Base-by-base conservation (phyloP, 2,329 filamentous ascomycete genomes). In the Ophiobolus disseminans region DNA sequence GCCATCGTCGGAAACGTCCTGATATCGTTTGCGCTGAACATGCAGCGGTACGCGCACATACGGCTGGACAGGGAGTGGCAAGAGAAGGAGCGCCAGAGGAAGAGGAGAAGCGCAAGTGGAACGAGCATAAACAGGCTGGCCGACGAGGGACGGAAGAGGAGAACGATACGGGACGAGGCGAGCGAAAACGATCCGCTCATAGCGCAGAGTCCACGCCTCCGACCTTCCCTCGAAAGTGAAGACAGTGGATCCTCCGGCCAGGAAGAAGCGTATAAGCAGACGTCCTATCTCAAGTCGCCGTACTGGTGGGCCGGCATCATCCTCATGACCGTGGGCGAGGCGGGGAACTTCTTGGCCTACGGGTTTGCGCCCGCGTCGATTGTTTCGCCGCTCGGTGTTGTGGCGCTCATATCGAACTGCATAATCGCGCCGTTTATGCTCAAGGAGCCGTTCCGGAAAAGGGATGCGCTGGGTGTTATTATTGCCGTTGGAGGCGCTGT, bases 361-460 rank as follows among this genome's bases (percentile, higher is more conserved):
- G 94, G 94, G 19, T 99, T 99, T 71, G 94, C 94, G 22, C 94
- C 94, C 3, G 94, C 94, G 6, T 97, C 94, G 11, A 97, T 99
- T 63, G 94, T 99, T 32, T 97, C 92, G 25, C 94, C 94, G 0
- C 80, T 99, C 5, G 94, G 94, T 8, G 94, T 99, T n/a, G 94
- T 99, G 10, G 94, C 94, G 2, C 79, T 99, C 54, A 87, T 99
- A 36, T 96, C 92, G 35, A 99, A 99, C 75, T 99, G 94, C 73
- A 84, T 99, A 51, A 96, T 99, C 69, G 94, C 94, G 2, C 94
- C 94, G 0, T 86, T 94, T 54, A 86, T 99, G 80, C 87, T 99
- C 58, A 92, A 96, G 68, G 94, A 99, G 75, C 82, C 80, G 40
- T 97, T 99, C 66, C 87, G 94, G 25, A 81, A 81, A 60, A 85